Conservation (phyloP, 352 stramenopile species). For the Labyrinthula sp. region DNA sequence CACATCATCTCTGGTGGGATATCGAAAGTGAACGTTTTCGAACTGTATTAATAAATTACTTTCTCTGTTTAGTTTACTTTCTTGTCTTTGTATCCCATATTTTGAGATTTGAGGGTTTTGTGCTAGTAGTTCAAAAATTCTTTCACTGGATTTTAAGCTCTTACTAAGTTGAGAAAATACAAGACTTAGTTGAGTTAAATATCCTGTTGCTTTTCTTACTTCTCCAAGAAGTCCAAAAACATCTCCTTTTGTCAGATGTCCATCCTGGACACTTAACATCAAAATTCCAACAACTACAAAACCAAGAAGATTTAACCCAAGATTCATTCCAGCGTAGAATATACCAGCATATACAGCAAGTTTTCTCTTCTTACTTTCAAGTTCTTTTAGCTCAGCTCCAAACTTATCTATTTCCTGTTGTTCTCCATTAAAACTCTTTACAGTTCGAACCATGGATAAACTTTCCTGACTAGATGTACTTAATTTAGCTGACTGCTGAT, state of each 20-base stretch:
- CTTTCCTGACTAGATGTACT: constrained; percentile 73
- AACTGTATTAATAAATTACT: constrained; percentile 46
- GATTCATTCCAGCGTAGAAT: constrained; percentile 57
- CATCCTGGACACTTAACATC: constrained; percentile 52
- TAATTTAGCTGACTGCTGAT: no score
- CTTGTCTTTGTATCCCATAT: not conserved
- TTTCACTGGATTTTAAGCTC: constrained; percentile 54
- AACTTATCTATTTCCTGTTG: constrained; percentile 39
- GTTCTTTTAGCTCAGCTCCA: constrained; percentile 21
- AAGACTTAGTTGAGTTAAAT: constrained; percentile 61
- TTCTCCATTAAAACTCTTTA: constrained; percentile 65
- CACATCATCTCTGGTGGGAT: constrained; percentile 9
- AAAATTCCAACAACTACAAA: constrained; percentile 70
- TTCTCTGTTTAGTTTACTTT: not conserved
- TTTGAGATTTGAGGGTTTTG: not conserved
- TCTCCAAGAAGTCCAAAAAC: constrained; percentile 73
- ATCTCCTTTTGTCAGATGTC: constrained; percentile 71
- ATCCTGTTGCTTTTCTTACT: no score
- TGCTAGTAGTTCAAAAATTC: constrained; percentile 51
- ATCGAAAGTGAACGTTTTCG: constrained; percentile 62
- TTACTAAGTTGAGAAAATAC: constrained; percentile 74
- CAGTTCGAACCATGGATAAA: constrained; percentile 64
- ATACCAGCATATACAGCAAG: constrained; percentile 44
- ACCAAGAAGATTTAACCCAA: constrained; percentile 59
- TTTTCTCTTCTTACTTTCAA: constrained; percentile 24